Evolutionary conservation across 768 basidiomycete species (phyloP), one percentile per base, ranked within the genome.

Genomic region (Collybia sp.): DNA sequence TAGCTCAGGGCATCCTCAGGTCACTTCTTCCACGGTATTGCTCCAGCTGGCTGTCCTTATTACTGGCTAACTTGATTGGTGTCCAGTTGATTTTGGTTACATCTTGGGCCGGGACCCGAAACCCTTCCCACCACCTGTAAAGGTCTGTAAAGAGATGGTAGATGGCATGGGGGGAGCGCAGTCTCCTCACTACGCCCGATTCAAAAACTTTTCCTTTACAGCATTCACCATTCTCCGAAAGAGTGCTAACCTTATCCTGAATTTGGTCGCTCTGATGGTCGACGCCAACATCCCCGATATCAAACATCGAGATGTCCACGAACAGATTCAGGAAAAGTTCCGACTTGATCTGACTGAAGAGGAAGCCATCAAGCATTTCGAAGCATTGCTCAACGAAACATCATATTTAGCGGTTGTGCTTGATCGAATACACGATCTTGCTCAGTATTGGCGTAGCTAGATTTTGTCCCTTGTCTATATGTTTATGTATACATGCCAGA

Each of bases 121-220:
- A 58, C 92, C 93, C 0, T 95, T 94, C 60, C 94, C 96, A 2
- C 96, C 96, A 5, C 90, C 93, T 11, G 94, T 98, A 53, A 99
- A 99, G 63, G 89, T 99, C 34, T 97, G 94, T 67, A 94, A 95
- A 59, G 96, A 98, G 61, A 99, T 98, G 96, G 92, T 98, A 0
- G 96, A 99, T 61, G 95, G 90, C 10, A 95, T 99, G 93, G 96
- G 96, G n/a, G 95, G 96, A 10, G 84, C 90, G 1, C 82, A 88
- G 57, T 95, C 93, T 5, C 79, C 87, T n/a, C 95, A 98, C 62
- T 97, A 97, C 64, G 80, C 84, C 18, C 85, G 94, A 25, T 99
- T 99, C 82, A 93, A 97, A 66, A 87, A 82, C 55, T 87, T 93
- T 53, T 96, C 92, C 63, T 95, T 94, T 65, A 98, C 95, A n/a